A percentile compares a stretch with the other conserved stretches of the same genome.
phyloP scores from a whole-genome alignment of 164 flowering plant species.

The Akebia trifoliata region DNA sequence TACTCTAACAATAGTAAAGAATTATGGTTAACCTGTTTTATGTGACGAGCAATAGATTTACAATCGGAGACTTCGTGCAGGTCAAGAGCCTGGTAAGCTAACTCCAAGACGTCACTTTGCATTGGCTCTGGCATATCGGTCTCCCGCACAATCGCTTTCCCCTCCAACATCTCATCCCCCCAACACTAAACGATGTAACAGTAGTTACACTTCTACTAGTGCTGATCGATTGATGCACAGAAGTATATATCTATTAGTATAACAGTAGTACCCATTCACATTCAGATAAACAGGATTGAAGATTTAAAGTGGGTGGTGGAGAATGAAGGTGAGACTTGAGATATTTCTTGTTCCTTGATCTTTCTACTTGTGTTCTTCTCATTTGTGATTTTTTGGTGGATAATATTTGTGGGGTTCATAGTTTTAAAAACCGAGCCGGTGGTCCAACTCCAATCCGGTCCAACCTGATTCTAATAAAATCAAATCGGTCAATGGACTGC shows the following conservation, averaged over 20 bases:
- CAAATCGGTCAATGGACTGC: too few species aligned
- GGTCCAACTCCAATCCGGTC: too few species aligned
- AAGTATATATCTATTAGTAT: background rate
- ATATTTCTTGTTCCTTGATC: background rate
- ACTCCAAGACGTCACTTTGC: slow-evolving; percentile 34
- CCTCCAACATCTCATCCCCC: slow-evolving; percentile 27
- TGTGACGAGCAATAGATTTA: slow-evolving; percentile 34
- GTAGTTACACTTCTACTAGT: too few species aligned
- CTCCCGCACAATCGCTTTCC: slow-evolving; percentile 35
- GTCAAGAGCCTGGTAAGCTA: slow-evolving; percentile 41
- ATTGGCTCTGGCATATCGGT: slow-evolving; percentile 32
- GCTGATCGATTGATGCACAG: too few species aligned
- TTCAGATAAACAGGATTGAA: background rate
- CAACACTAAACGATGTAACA: background rate
- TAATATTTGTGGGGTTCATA: too few species aligned
- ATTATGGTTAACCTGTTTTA: slow-evolving; percentile 41
- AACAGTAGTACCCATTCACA: background rate
- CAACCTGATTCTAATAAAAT: too few species aligned
- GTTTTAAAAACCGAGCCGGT: too few species aligned
- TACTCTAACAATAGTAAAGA: too few species aligned
- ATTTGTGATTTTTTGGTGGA: too few species aligned
- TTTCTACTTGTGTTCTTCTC: background rate
- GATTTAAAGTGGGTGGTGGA: slow-evolving; percentile 11
- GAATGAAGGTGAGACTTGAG: background rate
- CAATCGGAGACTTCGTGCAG: slow-evolving; percentile 34